These are phyloP conservation scores for Penicillium sp. DNA, from an alignment of 2,329 filamentous ascomycete genomes.

Conservation along the genomic window DNA sequence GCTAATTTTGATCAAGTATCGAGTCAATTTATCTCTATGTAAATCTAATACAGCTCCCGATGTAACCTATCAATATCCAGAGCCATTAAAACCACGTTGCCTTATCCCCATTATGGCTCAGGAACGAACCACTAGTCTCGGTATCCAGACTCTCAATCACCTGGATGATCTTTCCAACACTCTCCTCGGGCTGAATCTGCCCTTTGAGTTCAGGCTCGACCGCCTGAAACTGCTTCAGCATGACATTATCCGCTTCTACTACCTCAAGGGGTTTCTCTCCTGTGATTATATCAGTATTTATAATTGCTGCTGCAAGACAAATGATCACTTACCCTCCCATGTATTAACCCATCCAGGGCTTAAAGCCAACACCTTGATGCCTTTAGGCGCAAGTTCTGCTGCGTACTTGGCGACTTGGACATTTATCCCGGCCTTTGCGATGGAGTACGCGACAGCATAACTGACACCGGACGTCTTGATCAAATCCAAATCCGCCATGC, in stretches of 20 bases:
- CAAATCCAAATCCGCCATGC: constrained; percentile 36
- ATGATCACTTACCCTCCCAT: constrained; percentile 24
- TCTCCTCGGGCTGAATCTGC: constrained; percentile 30
- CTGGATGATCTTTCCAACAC: constrained; percentile 27
- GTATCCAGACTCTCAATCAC: constrained; percentile 29
- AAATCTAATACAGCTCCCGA: too few species aligned
- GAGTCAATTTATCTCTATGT: too few species aligned
- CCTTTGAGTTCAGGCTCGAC: constrained; percentile 25
- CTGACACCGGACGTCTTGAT: constrained; percentile 27
- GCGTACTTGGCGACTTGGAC: constrained; percentile 48
- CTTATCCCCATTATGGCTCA: constrained; percentile 33
- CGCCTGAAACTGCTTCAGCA: constrained; percentile 29
- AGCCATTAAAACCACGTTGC: constrained; percentile 11
- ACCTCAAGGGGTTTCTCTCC: constrained; percentile 16
- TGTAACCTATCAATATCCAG: too few species aligned
- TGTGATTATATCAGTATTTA: not conserved
- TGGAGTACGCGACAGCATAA: constrained; percentile 38
- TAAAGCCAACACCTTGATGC: constrained; percentile 39
- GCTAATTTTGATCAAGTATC: too few species aligned
- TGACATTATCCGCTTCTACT: constrained; percentile 9
- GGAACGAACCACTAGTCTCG: constrained; percentile 25
- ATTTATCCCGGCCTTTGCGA: constrained; percentile 48
- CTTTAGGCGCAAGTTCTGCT: constrained; percentile 35
- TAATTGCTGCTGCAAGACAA: not conserved
- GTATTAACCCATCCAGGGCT: constrained; percentile 37